A percentile compares a stretch with the other conserved stretches of the same genome.
These are phyloP conservation scores for Russula foetens DNA, from an alignment of 768 basidiomycete genomes.

Conservation along the genomic window DNA sequence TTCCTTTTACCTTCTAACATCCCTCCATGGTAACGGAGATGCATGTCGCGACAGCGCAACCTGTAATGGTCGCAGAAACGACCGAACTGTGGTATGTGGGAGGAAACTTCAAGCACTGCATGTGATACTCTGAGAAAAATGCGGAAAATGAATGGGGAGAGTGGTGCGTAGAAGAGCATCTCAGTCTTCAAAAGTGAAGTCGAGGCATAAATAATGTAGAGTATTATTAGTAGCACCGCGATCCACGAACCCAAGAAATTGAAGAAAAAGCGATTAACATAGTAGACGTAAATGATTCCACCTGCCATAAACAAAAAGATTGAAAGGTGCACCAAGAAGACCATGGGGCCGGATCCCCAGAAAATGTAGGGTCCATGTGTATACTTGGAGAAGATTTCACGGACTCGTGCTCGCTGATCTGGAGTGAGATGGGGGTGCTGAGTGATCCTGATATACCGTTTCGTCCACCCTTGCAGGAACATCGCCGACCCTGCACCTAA, in stretches of 20 bases:
- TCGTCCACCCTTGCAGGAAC: not conserved
- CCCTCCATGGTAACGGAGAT: not conserved
- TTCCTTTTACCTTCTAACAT: not conserved
- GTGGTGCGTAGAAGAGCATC: no score
- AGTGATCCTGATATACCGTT: not conserved
- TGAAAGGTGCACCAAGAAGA: not conserved
- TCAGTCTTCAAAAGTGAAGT: no score
- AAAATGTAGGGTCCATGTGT: not conserved
- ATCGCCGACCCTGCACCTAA: not conserved
- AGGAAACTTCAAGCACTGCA: not conserved
- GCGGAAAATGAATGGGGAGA: no score
- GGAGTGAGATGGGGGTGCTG: not conserved
- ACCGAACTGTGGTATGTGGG: not conserved
- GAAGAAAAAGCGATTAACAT: no score
- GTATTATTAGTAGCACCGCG: no score
- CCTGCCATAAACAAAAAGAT: not conserved
- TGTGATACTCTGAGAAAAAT: not conserved
- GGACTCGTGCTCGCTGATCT: not conserved
- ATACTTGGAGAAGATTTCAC: not conserved
- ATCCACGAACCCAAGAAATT: not conserved
- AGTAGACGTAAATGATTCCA: not conserved
- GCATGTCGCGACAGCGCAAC: not conserved
- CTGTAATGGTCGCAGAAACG: not conserved
- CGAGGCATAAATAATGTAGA: no score
- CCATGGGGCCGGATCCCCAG: not conserved